Conservation (phyloP, 2,329 filamentous ascomycete genomes). For the Capronia epimyces region DNA sequence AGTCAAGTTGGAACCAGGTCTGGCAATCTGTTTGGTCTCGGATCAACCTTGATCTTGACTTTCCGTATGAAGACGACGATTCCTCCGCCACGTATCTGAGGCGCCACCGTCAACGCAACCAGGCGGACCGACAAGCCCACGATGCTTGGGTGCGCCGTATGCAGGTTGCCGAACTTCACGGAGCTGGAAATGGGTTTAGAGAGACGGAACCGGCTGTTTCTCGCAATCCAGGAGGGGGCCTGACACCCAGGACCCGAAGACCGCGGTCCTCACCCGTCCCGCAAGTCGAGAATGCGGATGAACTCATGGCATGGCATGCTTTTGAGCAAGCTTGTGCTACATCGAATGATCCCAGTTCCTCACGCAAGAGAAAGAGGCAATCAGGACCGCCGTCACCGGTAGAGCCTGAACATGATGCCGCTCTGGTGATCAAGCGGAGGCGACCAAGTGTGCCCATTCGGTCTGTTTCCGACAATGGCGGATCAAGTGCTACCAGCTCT, state of each 20-base stretch:
- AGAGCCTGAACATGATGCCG: slow-evolving; percentile 47
- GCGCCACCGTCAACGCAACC: slow-evolving; percentile 44
- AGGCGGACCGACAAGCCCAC: slow-evolving; percentile 53
- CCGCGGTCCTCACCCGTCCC: slow-evolving; percentile 39
- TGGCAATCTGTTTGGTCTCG: slow-evolving; percentile 87
- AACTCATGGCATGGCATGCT: slow-evolving; percentile 80
- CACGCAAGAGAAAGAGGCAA: slow-evolving; percentile 66
- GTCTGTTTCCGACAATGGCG: slow-evolving; percentile 11
- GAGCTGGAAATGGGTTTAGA: slow-evolving; percentile 64
- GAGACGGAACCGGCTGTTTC: slow-evolving; percentile 58
- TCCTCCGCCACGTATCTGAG: slow-evolving; percentile 54
- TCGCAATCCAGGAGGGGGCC: slow-evolving; percentile 11
- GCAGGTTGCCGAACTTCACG: slow-evolving; percentile 72
- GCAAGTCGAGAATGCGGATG: slow-evolving; percentile 69
- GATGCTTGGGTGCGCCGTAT: slow-evolving; percentile 78
- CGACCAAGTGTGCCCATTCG: slow-evolving; percentile 20
- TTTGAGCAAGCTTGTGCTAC: slow-evolving; percentile 77
- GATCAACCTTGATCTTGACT: slow-evolving; percentile 72
- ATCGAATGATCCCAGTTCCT: slow-evolving; percentile 45
- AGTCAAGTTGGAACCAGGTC: slow-evolving; percentile 64
- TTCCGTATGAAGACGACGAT: slow-evolving; percentile 73
- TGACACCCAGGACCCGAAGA: slow-evolving; percentile 39
- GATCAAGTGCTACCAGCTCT: slow-evolving; percentile 17
- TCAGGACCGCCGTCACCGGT: slow-evolving; percentile 67
- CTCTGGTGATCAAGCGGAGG: slow-evolving; percentile 24